These are phyloP conservation scores for Paspalum notatum DNA, from an alignment of 176 grass and related monocot species.

Conservation along the genomic window DNA sequence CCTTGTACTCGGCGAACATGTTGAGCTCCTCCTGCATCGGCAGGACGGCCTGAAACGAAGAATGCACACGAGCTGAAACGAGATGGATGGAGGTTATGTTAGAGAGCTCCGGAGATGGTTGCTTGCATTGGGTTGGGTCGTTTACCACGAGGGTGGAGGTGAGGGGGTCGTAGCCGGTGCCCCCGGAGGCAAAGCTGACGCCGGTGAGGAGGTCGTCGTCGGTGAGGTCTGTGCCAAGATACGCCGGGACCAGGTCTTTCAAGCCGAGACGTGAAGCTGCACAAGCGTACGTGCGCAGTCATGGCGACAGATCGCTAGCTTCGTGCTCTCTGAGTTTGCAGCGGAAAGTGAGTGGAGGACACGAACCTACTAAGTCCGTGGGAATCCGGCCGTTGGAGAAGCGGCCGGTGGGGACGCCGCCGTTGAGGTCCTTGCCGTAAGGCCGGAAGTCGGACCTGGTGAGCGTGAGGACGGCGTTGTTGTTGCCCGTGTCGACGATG, in stretches of 20 bases:
- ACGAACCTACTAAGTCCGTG: constrained; percentile 49
- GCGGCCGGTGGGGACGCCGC: constrained; percentile 56
- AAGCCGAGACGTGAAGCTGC: constrained; percentile 50
- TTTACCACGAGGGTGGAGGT: constrained; percentile 48
- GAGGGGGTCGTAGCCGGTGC: constrained; percentile 54
- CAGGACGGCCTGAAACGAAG: constrained; percentile 42
- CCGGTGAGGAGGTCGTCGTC: constrained; percentile 52
- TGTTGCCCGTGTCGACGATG: constrained; percentile 68
- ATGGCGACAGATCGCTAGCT: not conserved
- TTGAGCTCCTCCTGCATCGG: constrained; percentile 55
- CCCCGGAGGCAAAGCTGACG: constrained; percentile 54
- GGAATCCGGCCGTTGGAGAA: constrained; percentile 66
- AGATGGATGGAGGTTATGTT: too few species aligned
- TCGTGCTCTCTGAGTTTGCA: not conserved
- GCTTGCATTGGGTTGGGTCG: too few species aligned
- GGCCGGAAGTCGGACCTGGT: constrained; percentile 51
- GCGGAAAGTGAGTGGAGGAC: not conserved
- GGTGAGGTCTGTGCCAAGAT: constrained; percentile 44
- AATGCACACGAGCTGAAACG: too few species aligned
- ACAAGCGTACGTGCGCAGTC: not conserved
- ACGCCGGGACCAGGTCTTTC: constrained; percentile 52
- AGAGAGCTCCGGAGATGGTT: too few species aligned
- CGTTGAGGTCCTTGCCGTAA: constrained; percentile 57
- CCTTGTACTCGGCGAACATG: constrained; percentile 59
- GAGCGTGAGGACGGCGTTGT: constrained; percentile 53